Conservation (phyloP, 2,329 filamentous ascomycete genomes). For the Fusarium mexicanum region DNA sequence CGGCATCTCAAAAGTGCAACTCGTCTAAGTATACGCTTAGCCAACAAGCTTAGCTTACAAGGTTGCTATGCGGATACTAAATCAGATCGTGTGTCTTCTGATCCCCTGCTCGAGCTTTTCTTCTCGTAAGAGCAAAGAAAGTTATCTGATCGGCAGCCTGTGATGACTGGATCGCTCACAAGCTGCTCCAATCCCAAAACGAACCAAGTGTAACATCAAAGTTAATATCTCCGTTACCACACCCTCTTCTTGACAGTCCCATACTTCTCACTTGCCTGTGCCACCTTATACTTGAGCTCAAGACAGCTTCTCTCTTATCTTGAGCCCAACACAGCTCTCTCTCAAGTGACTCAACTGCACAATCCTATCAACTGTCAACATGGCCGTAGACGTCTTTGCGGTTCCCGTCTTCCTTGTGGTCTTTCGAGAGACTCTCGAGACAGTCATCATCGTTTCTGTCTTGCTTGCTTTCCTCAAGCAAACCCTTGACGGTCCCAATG, state of each 20-base stretch:
- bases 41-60: constrained; percentile 4
- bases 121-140: background rate
- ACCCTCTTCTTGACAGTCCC: background rate
- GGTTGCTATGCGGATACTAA: constrained; percentile 20
- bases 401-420: constrained; percentile 90
- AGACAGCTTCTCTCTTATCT: background rate
- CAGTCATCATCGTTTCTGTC: constrained; percentile 86
- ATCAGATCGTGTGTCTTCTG: constrained; percentile 1
- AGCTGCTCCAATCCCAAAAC: constrained; percentile 10
- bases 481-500: constrained; percentile 71
- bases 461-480: constrained; percentile 87
- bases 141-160: constrained; percentile 31
- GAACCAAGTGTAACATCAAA: constrained; percentile 15
- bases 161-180: background rate
- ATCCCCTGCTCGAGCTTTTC: background rate
- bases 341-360: background rate
- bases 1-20: constrained; percentile 15
- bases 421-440: constrained; percentile 87
- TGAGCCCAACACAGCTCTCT: background rate
- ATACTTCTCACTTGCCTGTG: background rate
- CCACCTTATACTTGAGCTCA: background rate
- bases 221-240: constrained; percentile 1
- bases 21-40: constrained; percentile 8
- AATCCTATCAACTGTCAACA: constrained; percentile 44
- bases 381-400: constrained; percentile 76